Evolutionary conservation across 768 basidiomycete species (phyloP).

Genomic region (Cystofilobasidium macerans): DNA sequence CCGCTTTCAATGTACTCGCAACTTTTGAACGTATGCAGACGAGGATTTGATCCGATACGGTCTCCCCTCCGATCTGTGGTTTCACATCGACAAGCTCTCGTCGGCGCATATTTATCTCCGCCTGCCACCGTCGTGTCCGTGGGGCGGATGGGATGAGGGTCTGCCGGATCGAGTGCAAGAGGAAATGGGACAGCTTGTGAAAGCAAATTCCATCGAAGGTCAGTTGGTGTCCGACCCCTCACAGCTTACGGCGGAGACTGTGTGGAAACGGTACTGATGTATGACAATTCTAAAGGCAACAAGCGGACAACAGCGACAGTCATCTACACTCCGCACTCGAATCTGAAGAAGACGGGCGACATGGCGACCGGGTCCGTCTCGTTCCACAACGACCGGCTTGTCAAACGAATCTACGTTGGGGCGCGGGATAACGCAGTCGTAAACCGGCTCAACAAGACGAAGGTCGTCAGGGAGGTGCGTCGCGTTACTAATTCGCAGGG

Average conservation of each 20-base stretch:
- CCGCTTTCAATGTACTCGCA: too few species aligned
- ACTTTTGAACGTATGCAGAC: conserved; percentile 50
- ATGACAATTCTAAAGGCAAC: conserved; percentile 52
- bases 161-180: conserved; percentile 65
- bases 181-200: conserved; percentile 90
- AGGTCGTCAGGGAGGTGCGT: conserved; percentile 50
- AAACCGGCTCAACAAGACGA: conserved; percentile 89
- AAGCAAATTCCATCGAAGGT: conserved; percentile 97
- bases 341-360: conserved; percentile 96
- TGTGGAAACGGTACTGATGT: neutral
- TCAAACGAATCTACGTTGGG: conserved; percentile 59
- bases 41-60: conserved; percentile 88
- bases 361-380: conserved; percentile 92
- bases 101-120: conserved; percentile 96
- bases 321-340: conserved; percentile 86
- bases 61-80: conserved; percentile 44
- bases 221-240: neutral
- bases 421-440: conserved; percentile 80
- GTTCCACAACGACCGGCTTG: conserved; percentile 81
- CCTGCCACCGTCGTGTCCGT: conserved; percentile 58
- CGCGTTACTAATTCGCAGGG: neutral
- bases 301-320: conserved; percentile 88
- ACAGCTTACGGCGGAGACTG: neutral
- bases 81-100: conserved; percentile 95
- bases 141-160: conserved; percentile 60